Evolutionary conservation across 495 filamentous ascomycete species (phyloP).

Genomic region (Xylaria longipes): DNA sequence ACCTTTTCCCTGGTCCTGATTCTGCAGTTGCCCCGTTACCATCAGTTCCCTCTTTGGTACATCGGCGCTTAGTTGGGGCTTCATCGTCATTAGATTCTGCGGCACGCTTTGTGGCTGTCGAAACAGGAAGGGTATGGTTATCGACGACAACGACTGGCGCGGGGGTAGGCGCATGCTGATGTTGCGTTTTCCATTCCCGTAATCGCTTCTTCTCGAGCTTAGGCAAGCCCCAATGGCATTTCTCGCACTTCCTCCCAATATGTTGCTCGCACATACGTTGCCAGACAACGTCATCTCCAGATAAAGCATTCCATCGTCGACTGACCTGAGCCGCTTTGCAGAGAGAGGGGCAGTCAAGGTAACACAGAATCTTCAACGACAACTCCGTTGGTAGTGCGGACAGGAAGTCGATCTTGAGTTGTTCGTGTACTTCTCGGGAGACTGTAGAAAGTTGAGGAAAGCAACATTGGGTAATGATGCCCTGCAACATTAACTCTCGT

Average conservation of each 20-base stretch:
- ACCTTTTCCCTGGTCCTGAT: constrained; percentile 41
- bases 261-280: constrained; percentile 99
- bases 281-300: constrained; percentile 98
- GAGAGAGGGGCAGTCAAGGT: constrained; percentile 92
- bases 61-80: constrained; percentile 54
- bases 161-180: constrained; percentile 50
- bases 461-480: constrained; percentile 93
- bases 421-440: constrained; percentile 82
- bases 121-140: constrained; percentile 10
- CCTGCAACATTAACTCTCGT: constrained; percentile 91
- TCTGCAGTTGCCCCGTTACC: constrained; percentile 9
- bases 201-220: constrained; percentile 86
- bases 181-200: constrained; percentile 84
- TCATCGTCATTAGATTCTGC: constrained; percentile 39
- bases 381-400: constrained; percentile 87
- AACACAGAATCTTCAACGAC: constrained; percentile 90
- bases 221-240: constrained; percentile 95
- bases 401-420: constrained; percentile 95
- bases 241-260: constrained; percentile 88
- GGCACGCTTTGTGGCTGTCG: constrained; percentile 39
- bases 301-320: constrained; percentile 81
- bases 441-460: constrained; percentile 96
- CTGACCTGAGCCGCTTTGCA: constrained; percentile 98
- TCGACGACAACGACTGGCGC: background rate
- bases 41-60: constrained; percentile 39